phyloP scores from a whole-genome alignment of 1,284 basidiomycete genomes.

The Malassezia equina region DNA sequence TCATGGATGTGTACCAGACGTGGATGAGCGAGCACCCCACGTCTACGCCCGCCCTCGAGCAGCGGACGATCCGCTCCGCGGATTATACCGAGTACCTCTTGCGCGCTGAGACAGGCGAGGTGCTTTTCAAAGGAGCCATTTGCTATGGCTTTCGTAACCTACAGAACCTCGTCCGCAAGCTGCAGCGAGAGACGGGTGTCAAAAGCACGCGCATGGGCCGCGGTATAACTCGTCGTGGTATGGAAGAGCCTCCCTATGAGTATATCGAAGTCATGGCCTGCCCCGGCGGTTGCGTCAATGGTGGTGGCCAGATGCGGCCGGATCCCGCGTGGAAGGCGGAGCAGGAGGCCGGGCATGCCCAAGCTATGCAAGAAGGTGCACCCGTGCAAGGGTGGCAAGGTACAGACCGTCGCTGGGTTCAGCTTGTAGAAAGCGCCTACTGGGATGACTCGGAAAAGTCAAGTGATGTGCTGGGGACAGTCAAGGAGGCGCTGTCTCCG shows the following conservation, averaged over 20 bases:
- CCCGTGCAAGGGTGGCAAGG: slow-evolving; percentile 41
- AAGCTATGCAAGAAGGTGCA: slow-evolving; percentile 17
- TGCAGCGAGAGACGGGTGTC: slow-evolving; percentile 55
- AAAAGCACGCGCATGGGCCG: slow-evolving; percentile 21
- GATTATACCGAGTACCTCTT: slow-evolving; percentile 60
- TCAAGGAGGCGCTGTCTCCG: neutral
- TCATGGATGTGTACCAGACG: slow-evolving; percentile 31
- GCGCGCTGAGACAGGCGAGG: slow-evolving; percentile 50
- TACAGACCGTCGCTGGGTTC: slow-evolving; percentile 43
- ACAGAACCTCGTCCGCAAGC: slow-evolving; percentile 88
- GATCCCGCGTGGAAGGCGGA: slow-evolving; percentile 49
- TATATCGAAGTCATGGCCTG: slow-evolving; percentile 99
- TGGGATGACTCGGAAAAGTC: slow-evolving; percentile 18
- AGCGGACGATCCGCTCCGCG: slow-evolving; percentile 33
- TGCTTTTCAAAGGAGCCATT: slow-evolving; percentile 81
- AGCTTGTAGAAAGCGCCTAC: slow-evolving; percentile 37
- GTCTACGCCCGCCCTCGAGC: slow-evolving; percentile 25
- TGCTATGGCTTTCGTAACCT: slow-evolving; percentile 97
- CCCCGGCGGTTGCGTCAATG: slow-evolving; percentile 92
- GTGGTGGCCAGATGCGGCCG: slow-evolving; percentile 67
- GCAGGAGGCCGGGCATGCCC: slow-evolving; percentile 48
- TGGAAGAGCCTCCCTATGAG: slow-evolving; percentile 56
- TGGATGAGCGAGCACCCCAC: slow-evolving; percentile 17
- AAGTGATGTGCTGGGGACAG: neutral
- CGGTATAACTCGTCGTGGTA: slow-evolving; percentile 2